phyloP scores from a whole-genome alignment of 805 yeast genomes.

The Starmerella roubikii region DNA sequence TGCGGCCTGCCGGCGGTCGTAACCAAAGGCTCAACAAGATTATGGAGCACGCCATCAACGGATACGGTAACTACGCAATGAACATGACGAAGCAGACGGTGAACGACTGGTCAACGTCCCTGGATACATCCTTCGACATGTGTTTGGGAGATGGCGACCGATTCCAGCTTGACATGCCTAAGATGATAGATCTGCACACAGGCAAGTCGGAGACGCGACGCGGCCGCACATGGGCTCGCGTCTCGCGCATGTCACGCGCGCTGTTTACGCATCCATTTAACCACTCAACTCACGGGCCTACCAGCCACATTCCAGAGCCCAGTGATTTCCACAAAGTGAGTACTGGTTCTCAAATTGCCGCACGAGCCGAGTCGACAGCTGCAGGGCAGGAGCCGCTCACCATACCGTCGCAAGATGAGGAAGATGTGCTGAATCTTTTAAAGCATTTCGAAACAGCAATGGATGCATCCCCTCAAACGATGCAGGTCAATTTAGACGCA shows the following conservation, averaged over 20 bases:
- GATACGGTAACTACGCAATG: not conserved
- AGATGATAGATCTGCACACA: not conserved
- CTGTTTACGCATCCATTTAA: too few species aligned
- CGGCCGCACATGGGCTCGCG: not conserved
- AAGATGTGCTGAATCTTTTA: too few species aligned
- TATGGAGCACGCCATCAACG: conserved; percentile 10
- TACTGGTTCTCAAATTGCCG: too few species aligned
- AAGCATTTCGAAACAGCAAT: too few species aligned
- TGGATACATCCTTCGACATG: conserved; percentile 6
- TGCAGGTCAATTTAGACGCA: too few species aligned
- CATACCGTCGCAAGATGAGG: too few species aligned
- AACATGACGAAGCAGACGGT: conserved; percentile 4
- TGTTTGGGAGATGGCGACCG: conserved; percentile 2
- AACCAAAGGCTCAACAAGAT: conserved; percentile 4
- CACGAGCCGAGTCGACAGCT: too few species aligned
- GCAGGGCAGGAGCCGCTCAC: too few species aligned
- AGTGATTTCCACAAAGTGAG: too few species aligned
- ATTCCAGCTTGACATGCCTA: conserved; percentile 3
- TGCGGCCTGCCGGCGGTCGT: not conserved
- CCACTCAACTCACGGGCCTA: too few species aligned
- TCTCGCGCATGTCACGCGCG: conserved; percentile 1
- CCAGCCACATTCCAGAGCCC: too few species aligned
- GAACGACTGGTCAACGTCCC: conserved; percentile 5
- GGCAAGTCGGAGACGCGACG: not conserved
- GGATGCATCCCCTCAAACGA: too few species aligned